Percentiles rank a stretch among this genome's conserved stretches.
Conservation (phyloP, 2,329 filamentous ascomycete genomes). For the Pseudocercospora cruenta region DNA sequence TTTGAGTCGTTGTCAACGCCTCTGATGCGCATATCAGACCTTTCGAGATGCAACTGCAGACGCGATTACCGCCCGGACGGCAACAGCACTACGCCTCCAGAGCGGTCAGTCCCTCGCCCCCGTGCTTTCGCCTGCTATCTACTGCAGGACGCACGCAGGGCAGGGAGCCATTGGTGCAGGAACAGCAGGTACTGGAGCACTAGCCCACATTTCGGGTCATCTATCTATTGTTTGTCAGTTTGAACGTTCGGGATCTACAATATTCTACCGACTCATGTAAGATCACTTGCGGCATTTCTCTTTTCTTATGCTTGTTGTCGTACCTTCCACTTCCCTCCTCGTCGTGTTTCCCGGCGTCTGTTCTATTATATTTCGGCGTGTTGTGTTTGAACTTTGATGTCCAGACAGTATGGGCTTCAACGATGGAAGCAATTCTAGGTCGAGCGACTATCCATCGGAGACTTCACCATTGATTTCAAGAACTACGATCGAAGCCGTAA, state of each 20-base stretch:
- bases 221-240: neutral
- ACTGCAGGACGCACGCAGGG: neutral
- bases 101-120: neutral
- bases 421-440: neutral
- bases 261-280: neutral
- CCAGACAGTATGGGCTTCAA: conserved; percentile 3
- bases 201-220: neutral
- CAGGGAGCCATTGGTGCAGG: neutral
- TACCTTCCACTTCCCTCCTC: neutral
- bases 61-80: neutral
- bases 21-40: neutral
- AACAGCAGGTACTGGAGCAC: neutral
- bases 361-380: neutral
- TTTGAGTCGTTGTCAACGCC: neutral
- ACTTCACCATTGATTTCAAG: conserved; percentile 32
- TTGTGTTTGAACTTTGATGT: neutral
- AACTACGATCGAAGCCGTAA: conserved; percentile 28
- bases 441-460: conserved; percentile 26
- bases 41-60: neutral
- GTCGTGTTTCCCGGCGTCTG: neutral
- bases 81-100: neutral
- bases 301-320: neutral
- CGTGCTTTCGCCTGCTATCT: neutral
- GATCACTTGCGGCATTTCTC: neutral
- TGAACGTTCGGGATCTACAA: neutral